Evolutionary conservation across 2,329 filamentous ascomycete species (phyloP).

Genomic region (Endocalyx cinctus): DNA sequence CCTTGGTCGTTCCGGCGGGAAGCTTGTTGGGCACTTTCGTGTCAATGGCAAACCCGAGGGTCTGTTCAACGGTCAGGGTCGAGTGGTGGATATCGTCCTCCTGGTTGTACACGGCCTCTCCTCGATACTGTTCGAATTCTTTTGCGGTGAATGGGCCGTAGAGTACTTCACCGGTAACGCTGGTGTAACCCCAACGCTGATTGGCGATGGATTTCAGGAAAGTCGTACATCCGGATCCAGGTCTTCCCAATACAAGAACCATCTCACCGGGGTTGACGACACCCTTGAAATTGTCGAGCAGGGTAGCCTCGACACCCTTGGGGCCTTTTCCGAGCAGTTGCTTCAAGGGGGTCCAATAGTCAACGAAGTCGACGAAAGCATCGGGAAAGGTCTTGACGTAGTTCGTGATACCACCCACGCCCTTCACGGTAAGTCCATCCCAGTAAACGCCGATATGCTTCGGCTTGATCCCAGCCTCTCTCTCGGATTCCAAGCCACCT

Average conservation of each 20-base stretch:
- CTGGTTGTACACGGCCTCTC: conserved; percentile 81
- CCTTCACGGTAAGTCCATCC: conserved; percentile 72
- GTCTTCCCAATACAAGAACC: conserved; percentile 76
- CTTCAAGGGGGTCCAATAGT: conserved; percentile 62
- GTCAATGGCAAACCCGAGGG: conserved; percentile 77
- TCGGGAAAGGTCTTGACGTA: conserved; percentile 72
- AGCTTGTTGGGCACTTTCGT: conserved; percentile 80
- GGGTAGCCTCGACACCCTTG: conserved; percentile 66
- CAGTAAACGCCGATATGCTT: conserved; percentile 80
- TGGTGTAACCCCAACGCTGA: conserved; percentile 54
- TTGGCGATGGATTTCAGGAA: conserved; percentile 67
- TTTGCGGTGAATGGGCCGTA: conserved; percentile 71
- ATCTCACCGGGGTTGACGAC: conserved; percentile 79
- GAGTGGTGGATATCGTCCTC: conserved; percentile 84
- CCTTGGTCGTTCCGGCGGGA: conserved; percentile 66
- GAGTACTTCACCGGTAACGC: conserved; percentile 61
- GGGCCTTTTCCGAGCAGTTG: conserved; percentile 60
- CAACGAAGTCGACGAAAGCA: conserved; percentile 72
- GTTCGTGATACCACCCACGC: conserved; percentile 69
- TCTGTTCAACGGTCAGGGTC: conserved; percentile 83
- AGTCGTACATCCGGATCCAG: conserved; percentile 67
- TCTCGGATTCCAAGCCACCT: conserved; percentile 66
- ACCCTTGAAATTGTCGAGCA: conserved; percentile 68
- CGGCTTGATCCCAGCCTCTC: conserved; percentile 71
- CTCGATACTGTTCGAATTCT: conserved; percentile 71